Conservation (phyloP, 768 basidiomycete genomes). For the Melanogaster broomeanus region DNA sequence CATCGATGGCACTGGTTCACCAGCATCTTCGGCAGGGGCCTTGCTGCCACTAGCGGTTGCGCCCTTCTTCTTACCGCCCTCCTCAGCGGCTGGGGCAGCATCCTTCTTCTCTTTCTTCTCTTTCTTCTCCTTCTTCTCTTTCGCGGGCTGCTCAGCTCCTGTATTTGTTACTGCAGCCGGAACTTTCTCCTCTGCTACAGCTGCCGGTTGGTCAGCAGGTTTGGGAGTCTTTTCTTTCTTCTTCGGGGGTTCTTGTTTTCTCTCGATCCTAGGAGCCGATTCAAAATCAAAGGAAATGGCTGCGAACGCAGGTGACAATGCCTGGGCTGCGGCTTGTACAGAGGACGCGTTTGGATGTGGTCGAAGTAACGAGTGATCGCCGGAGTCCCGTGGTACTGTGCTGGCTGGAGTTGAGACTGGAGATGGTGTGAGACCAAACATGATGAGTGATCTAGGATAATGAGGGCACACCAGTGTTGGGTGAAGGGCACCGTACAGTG, state of each 20-base stretch:
- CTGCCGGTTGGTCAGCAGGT: conserved; percentile 28
- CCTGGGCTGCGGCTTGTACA: conserved; percentile 58
- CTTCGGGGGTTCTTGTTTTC: conserved; percentile 71
- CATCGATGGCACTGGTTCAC: conserved; percentile 93
- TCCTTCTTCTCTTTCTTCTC: conserved; percentile 64
- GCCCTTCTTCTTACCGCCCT: conserved; percentile 44
- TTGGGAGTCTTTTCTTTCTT: conserved; percentile 69
- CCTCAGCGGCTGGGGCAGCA: conserved; percentile 21
- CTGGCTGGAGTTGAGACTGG: conserved; percentile 69
- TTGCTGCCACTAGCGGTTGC: conserved; percentile 30
- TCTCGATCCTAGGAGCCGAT: conserved; percentile 70
- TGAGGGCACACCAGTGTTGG: conserved; percentile 64
- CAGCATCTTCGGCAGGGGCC: conserved; percentile 56
- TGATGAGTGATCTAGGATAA: not conserved
- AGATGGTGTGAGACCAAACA: conserved; percentile 8
- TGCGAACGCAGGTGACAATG: conserved; percentile 53
- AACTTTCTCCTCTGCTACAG: conserved; percentile 27
- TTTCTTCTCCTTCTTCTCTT: conserved; percentile 37
- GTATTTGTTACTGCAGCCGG: conserved; percentile 40
- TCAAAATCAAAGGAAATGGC: conserved; percentile 70
- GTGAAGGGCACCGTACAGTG: conserved; percentile 87
- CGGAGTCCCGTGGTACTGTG: conserved; percentile 79
- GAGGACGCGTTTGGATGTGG: conserved; percentile 80
- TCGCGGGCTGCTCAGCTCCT: conserved; percentile 33
- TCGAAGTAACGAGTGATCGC: conserved; percentile 93